A percentile compares a stretch with the other conserved stretches of the same genome.
Conservation (phyloP, 2,329 filamentous ascomycete species). For the Apiospora kogelbergensis region DNA sequence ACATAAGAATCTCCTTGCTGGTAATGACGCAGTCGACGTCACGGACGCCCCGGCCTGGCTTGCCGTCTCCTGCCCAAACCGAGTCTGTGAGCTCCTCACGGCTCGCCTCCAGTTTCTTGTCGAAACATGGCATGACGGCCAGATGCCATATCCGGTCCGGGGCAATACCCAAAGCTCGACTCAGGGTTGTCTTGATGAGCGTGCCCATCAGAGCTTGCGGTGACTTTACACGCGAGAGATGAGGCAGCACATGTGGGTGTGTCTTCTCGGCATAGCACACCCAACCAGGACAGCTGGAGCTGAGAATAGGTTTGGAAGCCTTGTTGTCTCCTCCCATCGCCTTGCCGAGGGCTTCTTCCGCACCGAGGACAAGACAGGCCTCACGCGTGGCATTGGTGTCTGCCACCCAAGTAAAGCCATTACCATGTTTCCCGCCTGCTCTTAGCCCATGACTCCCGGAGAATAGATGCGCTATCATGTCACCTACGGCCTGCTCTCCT, state of each 20-base stretch:
- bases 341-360: slow-evolving; percentile 64
- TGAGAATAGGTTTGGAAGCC: slow-evolving; percentile 64
- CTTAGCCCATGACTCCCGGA: slow-evolving; percentile 68
- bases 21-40: slow-evolving; percentile 99
- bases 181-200: slow-evolving; percentile 82
- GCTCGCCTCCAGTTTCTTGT: slow-evolving; percentile 97
- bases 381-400: slow-evolving; percentile 86
- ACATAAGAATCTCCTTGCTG: slow-evolving; percentile 87
- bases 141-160: slow-evolving; percentile 89
- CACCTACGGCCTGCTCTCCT: slow-evolving; percentile 70
- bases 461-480: slow-evolving; percentile 82
- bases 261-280: slow-evolving; percentile 99
- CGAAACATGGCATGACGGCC: slow-evolving; percentile 97
- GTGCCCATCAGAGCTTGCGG: slow-evolving; percentile 92
- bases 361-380: slow-evolving; percentile 76
- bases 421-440: slow-evolving; percentile 68
- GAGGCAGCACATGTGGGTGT: slow-evolving; percentile 87
- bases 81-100: slow-evolving; percentile 85
- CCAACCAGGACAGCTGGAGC: slow-evolving; percentile 94
- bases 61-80: slow-evolving; percentile 61
- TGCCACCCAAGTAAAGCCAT: slow-evolving; percentile 83
- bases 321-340: slow-evolving; percentile 22
- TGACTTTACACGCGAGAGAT: slow-evolving; percentile 88
- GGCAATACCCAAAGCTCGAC: slow-evolving; percentile 67
- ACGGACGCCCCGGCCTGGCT: slow-evolving; percentile 59